Conservation (phyloP, 2,329 filamentous ascomycete genomes). For the Beauveria australis region DNA sequence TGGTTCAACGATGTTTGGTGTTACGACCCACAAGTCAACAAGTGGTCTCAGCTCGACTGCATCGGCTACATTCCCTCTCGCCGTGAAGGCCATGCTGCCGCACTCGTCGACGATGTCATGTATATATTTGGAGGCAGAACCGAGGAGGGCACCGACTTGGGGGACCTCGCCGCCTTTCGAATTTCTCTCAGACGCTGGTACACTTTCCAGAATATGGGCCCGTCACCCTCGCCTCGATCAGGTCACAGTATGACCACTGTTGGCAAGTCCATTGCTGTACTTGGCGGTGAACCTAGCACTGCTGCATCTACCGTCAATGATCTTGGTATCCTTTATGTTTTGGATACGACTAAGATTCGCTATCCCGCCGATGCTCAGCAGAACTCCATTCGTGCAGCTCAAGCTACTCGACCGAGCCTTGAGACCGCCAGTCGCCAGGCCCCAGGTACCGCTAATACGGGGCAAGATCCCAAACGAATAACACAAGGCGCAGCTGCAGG, state of each 20-base stretch:
- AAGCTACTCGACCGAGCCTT: conserved; percentile 17
- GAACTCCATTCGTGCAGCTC: conserved; percentile 12
- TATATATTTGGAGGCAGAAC: conserved; percentile 96
- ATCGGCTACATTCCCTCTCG: conserved; percentile 95
- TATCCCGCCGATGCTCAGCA: conserved; percentile 71
- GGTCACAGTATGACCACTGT: conserved; percentile 97
- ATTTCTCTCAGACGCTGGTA: conserved; percentile 86
- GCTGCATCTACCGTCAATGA: conserved; percentile 74
- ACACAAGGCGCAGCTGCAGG: conserved; percentile 27
- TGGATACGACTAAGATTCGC: conserved; percentile 93
- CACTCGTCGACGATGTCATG: conserved; percentile 96
- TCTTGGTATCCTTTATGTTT: conserved; percentile 78
- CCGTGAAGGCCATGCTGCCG: conserved; percentile 87
- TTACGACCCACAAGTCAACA: conserved; percentile 75
- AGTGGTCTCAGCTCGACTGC: conserved; percentile 85
- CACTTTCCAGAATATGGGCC: conserved; percentile 99
- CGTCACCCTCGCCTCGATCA: conserved; percentile 84
- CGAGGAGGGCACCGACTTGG: conserved; percentile 84
- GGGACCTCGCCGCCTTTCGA: conserved; percentile 76
- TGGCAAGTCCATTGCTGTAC: conserved; percentile 83
- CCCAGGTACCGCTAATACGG: conserved; percentile 34
- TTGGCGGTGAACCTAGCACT: conserved; percentile 91
- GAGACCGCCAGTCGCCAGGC: conserved; percentile 10
- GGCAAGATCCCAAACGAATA: conserved; percentile 41
- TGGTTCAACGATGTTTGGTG: conserved; percentile 99